Base-by-base conservation (phyloP, 768 basidiomycete genomes). In the Russula dissimulans region DNA sequence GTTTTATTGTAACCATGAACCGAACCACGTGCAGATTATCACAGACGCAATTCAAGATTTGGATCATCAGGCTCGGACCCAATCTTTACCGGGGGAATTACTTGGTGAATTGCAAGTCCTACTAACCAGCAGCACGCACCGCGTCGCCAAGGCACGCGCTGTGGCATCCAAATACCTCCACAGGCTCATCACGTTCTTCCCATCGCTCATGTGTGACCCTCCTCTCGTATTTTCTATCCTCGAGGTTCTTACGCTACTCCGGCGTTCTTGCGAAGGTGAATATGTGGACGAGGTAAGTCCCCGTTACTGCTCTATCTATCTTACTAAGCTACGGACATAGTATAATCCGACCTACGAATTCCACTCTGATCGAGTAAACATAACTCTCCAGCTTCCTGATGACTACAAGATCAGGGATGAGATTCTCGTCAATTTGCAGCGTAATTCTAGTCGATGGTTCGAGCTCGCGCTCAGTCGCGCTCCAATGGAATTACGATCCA, bases 151-250 rank as follows among this genome's bases (percentile, higher is more conserved):
- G 69, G 89, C 87, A 53, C 80, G 95, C 38, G 87, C 89, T 38
- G 78, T 93, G 34, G 90, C 95, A 1, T 79, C 85, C 44, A 86
- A 83, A 71, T 97, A 89, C 69, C 79, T 97, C 31, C 83, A 92
- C 72, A 81, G 85, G 42, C 76, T 98, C 43, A 86, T 98, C 64
- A 87, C 85, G 8, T 91, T 89, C 1, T 97, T 97, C 73, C 94
- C 97, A 2, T 93, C 94, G 14, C 76, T 99, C 52, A 89, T 97
- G 83, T 98, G 95, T 72, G 88, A 95, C 67, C 82, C 86, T 4
- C 79, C 85, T 10, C 79, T 98, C 12, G 89, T 98, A 6, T 93
- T 87, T 65, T 84, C 90, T 42, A 87, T 97, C 50, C 77, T 98
- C 42, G 95, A 99, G 68, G 86, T 91, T 47, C 78, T 99, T 60